Base-by-base conservation (phyloP, 202 grass and related monocot species). In the Setaria viridis region DNA sequence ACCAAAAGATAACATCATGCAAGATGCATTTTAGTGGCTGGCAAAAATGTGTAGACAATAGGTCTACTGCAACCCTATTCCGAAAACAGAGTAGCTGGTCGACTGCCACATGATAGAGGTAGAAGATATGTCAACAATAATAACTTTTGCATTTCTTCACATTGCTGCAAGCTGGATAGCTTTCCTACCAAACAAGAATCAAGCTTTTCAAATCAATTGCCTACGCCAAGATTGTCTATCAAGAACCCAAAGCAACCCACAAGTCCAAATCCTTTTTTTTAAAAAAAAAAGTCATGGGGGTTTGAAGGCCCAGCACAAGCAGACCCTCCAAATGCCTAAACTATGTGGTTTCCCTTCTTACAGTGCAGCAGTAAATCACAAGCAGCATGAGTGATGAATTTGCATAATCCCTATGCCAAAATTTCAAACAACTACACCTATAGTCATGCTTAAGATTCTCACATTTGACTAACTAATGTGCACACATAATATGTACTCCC, bases 221-320 rank as follows among this genome's bases (percentile, higher is more conserved):
- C 39, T n/a, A 82, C 78, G 30, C 16, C 59, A 90, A 60, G 63
- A 77, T 13, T 66, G 14, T 47, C 11, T 70, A 34, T 82, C 9
- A 48, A 66, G n/a, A 72, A 51, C 12, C 30, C 41, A 72, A 86
- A 39, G 19, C 4, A 0, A 66, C 29, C 1, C 14, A 29, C 19
- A 50, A 17, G 1, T 35, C 19, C 29, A 79, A 66, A 69, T 67
- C 47, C 42, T 4, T 17, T 53, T 35, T 73, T 33, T 17, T 59
- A 2, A 74, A 62, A 35, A 59, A 59, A 16, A 54, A 9, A 19
- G 11, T 16, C 14, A 73, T n/a, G 16, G 43, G 56, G 11, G 16
- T 64, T 74, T n/a, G 16, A 57, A 84, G 4, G 58, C 34, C 14
- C 0, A 7, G 0, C 19, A 33, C 19, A 77, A 74, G 57, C 15